Conservation (phyloP, 306 rosid genomes). For the Abrus precatorius region DNA sequence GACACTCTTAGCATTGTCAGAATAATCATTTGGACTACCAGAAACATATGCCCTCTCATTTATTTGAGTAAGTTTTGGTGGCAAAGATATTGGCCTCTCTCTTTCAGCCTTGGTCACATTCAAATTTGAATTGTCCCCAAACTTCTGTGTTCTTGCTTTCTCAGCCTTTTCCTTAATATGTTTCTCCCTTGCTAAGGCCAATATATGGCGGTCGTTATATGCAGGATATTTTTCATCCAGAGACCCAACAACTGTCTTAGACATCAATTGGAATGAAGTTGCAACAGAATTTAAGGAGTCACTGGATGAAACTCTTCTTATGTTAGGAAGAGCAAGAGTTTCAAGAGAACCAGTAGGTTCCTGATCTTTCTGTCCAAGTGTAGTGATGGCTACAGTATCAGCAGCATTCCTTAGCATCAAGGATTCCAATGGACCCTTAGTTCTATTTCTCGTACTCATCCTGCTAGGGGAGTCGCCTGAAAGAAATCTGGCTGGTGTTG, state of each 20-base stretch:
- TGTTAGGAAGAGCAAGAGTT: slow-evolving; percentile 57
- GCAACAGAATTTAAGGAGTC: slow-evolving; percentile 75
- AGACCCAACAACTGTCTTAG: slow-evolving; percentile 77
- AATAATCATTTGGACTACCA: slow-evolving; percentile 57
- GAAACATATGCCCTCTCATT: slow-evolving; percentile 68
- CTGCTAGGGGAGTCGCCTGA: slow-evolving; percentile 70
- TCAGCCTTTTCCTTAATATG: slow-evolving; percentile 78
- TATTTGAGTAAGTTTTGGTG: slow-evolving; percentile 66
- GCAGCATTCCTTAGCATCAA: slow-evolving; percentile 78
- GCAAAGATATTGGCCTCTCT: slow-evolving; percentile 59
- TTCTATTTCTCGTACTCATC: slow-evolving; percentile 61
- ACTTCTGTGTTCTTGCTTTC: slow-evolving; percentile 74
- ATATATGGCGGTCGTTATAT: slow-evolving; percentile 80
- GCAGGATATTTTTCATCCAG: slow-evolving; percentile 85
- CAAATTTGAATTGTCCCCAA: slow-evolving; percentile 62
- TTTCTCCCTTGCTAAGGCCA: slow-evolving; percentile 83
- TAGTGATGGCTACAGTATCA: slow-evolving; percentile 72
- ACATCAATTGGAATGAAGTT: slow-evolving; percentile 85
- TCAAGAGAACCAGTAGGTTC: slow-evolving; percentile 62
- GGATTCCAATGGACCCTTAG: slow-evolving; percentile 72
- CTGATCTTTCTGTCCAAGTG: slow-evolving; percentile 69
- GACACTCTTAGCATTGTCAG: slow-evolving; percentile 52
- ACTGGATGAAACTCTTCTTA: slow-evolving; percentile 60
- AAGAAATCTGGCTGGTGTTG: slow-evolving; percentile 62
- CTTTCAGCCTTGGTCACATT: slow-evolving; percentile 55